Percentiles rank a stretch among this genome's conserved stretches.
Conservation (phyloP, 148 eudicot species). For the Hydrangea macrophylla region DNA sequence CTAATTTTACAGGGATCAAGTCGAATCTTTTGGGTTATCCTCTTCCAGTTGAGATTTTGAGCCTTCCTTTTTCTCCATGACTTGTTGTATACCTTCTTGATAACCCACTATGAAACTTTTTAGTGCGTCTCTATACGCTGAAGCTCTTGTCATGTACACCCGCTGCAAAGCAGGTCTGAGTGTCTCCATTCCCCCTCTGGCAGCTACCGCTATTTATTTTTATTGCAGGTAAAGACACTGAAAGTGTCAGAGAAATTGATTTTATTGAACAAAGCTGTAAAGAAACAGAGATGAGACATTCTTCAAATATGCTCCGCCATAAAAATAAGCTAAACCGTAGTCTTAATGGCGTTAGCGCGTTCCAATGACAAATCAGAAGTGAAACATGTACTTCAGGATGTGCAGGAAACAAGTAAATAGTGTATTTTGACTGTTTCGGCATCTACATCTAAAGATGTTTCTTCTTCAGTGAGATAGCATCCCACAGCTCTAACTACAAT, state of each 20-base stretch:
- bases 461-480: not conserved
- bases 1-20: slow-evolving; percentile 7
- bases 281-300: not conserved
- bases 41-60: slow-evolving; percentile 35
- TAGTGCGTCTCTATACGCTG: slow-evolving; percentile 86
- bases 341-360: not conserved
- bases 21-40: slow-evolving; percentile 32
- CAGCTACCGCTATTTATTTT: slow-evolving; percentile 63
- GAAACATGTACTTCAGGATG: not conserved
- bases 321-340: not conserved
- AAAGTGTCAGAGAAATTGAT: not conserved
- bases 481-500: not conserved
- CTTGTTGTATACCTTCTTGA: slow-evolving; percentile 83
- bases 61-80: slow-evolving; percentile 64
- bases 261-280: not conserved
- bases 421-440: not conserved
- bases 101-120: slow-evolving; percentile 81
- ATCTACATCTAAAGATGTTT: not conserved
- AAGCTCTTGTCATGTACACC: slow-evolving; percentile 87
- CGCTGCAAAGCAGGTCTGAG: slow-evolving; percentile 82
- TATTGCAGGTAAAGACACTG: not conserved
- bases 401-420: not conserved
- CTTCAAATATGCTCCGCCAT: too few species aligned
- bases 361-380: not conserved
- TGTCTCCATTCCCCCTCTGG: slow-evolving; percentile 95